Evolutionary conservation across 106 monocot genomes (phyloP).

Genomic region (Dendrobium chrysotoxum): DNA sequence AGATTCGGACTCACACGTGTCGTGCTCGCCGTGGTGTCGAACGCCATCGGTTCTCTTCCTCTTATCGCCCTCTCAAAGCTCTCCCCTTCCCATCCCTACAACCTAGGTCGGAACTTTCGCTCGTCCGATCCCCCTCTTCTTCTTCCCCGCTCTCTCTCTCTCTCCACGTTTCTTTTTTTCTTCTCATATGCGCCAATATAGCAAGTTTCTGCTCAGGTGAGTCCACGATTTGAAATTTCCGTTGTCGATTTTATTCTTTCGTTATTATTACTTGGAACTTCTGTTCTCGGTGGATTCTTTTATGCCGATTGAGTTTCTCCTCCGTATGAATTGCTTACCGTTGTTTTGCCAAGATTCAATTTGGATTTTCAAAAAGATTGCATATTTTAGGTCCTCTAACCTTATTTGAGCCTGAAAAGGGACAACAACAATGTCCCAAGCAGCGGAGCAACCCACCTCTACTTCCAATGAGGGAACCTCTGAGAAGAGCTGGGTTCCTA

Average conservation of each 20-base stretch:
- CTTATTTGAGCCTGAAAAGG: background rate
- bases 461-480: background rate
- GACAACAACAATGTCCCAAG: background rate
- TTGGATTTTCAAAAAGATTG: background rate
- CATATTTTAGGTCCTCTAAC: too few relatives aligned
- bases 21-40: background rate
- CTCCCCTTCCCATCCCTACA: slow-evolving; percentile 1
- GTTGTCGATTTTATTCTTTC: too few relatives aligned
- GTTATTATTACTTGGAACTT: too few relatives aligned
- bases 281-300: too few relatives aligned
- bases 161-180: too few relatives aligned
- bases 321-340: background rate
- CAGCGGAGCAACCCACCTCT: background rate
- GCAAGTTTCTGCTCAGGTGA: too few relatives aligned
- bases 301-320: background rate
- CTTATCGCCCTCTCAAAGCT: background rate
- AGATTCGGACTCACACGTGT: background rate
- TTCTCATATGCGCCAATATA: too few relatives aligned
- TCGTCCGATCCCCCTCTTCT: slow-evolving; percentile 7
- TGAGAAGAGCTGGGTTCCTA: slow-evolving; percentile 11
- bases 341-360: background rate
- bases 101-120: slow-evolving; percentile 1
- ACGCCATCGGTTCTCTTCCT: background rate
- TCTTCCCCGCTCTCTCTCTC: background rate
- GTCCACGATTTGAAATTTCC: too few relatives aligned